phyloP scores from a whole-genome alignment of 495 filamentous ascomycete genomes.

The Copromyces sp. region DNA sequence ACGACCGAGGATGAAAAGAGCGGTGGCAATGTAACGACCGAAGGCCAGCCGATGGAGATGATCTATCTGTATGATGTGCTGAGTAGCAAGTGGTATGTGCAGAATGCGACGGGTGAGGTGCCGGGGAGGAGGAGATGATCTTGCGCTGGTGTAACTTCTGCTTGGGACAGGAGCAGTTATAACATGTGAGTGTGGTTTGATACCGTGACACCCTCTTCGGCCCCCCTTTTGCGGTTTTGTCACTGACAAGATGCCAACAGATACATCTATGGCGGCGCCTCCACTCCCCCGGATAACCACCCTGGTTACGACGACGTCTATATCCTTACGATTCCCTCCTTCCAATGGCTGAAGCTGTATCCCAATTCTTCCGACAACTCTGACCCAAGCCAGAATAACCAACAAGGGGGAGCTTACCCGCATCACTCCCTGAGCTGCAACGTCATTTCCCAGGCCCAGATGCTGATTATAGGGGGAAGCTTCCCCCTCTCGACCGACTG shows the following conservation, averaged over 20 bases:
- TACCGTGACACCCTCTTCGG: background rate
- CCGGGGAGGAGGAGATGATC: conserved; percentile 40
- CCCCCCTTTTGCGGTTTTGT: background rate
- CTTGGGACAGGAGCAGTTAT: conserved; percentile 43
- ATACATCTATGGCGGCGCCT: conserved; percentile 43
- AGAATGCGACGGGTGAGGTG: conserved; percentile 36
- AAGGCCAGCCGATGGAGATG: conserved; percentile 23
- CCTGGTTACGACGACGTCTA: conserved; percentile 46
- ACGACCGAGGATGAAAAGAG: conserved; percentile 13
- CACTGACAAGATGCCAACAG: conserved; percentile 15
- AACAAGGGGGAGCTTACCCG: conserved; percentile 20
- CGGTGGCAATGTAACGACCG: conserved; percentile 17
- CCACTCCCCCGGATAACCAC: conserved; percentile 25
- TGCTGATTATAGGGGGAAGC: conserved; percentile 63
- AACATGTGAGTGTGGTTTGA: conserved; percentile 37
- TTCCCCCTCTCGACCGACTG: conserved; percentile 53
- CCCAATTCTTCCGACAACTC: conserved; percentile 11
- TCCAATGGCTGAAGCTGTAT: conserved; percentile 45
- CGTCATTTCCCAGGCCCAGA: conserved; percentile 42
- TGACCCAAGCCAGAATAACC: background rate
- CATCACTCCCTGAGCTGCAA: conserved; percentile 44
- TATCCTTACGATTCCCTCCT: conserved; percentile 46
- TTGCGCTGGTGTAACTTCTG: conserved; percentile 44
- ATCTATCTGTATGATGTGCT: conserved; percentile 45
- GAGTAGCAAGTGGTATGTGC: conserved; percentile 43